Base-by-base conservation (phyloP, 495 filamentous ascomycete genomes). In the Talaromyces borbonicus region DNA sequence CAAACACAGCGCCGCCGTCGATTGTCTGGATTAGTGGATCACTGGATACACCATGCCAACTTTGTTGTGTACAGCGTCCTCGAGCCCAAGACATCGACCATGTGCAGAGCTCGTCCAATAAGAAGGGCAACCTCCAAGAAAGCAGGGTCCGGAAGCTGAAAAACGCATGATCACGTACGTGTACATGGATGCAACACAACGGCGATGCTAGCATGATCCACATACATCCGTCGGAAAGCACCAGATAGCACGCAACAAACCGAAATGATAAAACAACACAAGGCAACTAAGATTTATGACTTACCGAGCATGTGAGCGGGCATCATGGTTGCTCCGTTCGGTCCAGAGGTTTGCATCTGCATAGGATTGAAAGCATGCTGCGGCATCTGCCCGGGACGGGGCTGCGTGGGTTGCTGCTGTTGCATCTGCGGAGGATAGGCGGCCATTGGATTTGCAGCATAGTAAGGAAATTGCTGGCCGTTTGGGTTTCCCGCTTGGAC, bases 311-410 rank as follows among this genome's bases (percentile, higher is more conserved):
- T 67, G 39, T 60, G 59, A 33, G 61, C 49, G 15, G 66, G 61
- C 58, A 72, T 68, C 60, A 69, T 65, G 51, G n/a, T n/a, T n/a
- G 60, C 57, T 63, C 67, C 67, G 60, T 62, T 57, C 31, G 63
- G 60, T 47, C 54, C 59, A 38, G 56, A 59, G 40, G 60, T 56
- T 55, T 71, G 68, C 15, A 67, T 54, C 23, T 61, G 60, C 53
- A 65, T 61, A 35, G 60, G 53, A 46, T 60, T 61, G 53, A 67
- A 69, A 52, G 67, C 60, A 56, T 65, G 61, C 45, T 59, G 58
- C 41, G 63, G 63, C 36, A 50, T 46, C 56, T 56, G 18, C 24
- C 27, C 25, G 31, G 32, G 48, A 39, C 57, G 58, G 19, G 52
- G 43, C 37, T 52, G 46, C 29, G 60, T n/a, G n/a, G n/a, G n/a